phyloP scores from a whole-genome alignment of 2,329 filamentous ascomycete genomes.

The Pezicula radicicola region DNA sequence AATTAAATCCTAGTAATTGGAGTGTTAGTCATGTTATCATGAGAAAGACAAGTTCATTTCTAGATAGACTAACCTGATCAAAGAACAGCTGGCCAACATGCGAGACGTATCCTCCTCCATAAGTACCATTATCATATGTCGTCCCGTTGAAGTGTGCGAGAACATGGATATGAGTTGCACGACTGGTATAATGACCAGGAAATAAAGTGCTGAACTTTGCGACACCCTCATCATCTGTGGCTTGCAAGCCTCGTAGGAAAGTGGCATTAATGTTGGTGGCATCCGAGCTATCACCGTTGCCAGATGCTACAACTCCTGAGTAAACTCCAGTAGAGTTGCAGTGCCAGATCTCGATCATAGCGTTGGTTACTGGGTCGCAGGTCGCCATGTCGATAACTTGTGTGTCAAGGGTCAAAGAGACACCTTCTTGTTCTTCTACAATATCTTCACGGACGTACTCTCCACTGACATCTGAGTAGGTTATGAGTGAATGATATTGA shows the following conservation, averaged over 20 bases:
- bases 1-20: slow-evolving; percentile 38
- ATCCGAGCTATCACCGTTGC: slow-evolving; percentile 39
- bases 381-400: slow-evolving; percentile 52
- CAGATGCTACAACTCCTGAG: slow-evolving; percentile 37
- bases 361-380: slow-evolving; percentile 23
- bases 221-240: slow-evolving; percentile 36
- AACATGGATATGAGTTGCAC: slow-evolving; percentile 46
- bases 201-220: slow-evolving; percentile 38
- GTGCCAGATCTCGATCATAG: slow-evolving; percentile 8
- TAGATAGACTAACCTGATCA: slow-evolving; percentile 38
- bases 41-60: no score
- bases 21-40: no score
- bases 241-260: slow-evolving; percentile 37
- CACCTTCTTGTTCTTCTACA: slow-evolving; percentile 41
- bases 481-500: no score
- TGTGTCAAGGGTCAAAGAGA: slow-evolving; percentile 45
- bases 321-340: slow-evolving; percentile 45
- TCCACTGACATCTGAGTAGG: slow-evolving; percentile 35
- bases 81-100: slow-evolving; percentile 59
- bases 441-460: slow-evolving; percentile 46
- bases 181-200: slow-evolving; percentile 39
- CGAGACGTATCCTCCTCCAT: background rate
- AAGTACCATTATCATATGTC: slow-evolving; percentile 13
- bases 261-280: slow-evolving; percentile 11
- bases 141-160: slow-evolving; percentile 38